A percentile compares a stretch with the other conserved stretches of the same genome.
phyloP scores from a whole-genome alignment of 2,329 filamentous ascomycete genomes.

The Aspergillus cejpii region DNA sequence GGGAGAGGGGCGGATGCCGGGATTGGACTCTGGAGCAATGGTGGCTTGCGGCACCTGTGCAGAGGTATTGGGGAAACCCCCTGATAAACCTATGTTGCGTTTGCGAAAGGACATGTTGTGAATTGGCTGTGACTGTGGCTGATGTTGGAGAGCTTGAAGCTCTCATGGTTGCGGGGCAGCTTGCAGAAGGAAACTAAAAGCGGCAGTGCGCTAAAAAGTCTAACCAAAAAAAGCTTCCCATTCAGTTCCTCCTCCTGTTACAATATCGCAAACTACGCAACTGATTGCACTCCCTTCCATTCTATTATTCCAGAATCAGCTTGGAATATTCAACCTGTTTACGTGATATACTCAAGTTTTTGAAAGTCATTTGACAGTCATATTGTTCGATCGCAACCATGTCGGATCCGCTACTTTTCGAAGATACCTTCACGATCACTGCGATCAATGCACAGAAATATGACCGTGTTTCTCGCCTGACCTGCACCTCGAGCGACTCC shows the following conservation, averaged over 20 bases:
- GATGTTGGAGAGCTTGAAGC: conserved; percentile 4
- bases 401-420: conserved; percentile 86
- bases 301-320: neutral
- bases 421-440: conserved; percentile 82
- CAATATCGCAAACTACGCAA: neutral
- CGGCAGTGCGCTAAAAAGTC: conserved; percentile 22
- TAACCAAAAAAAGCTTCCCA: conserved; percentile 20
- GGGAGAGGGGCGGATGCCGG: conserved; percentile 72
- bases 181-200: conserved; percentile 17
- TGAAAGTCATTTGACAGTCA: conserved; percentile 1
- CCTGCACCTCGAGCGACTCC: conserved; percentile 66
- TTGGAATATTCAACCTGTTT: neutral
- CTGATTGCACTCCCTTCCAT: neutral
- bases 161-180: conserved; percentile 21
- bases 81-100: conserved; percentile 54
- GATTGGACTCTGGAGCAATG: conserved; percentile 29
- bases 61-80: conserved; percentile 27
- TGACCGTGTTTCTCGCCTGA: conserved; percentile 85
- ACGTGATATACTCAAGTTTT: neutral
- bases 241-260: conserved; percentile 1
- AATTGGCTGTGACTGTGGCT: conserved; percentile 4
- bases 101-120: conserved; percentile 60
- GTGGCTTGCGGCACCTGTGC: conserved; percentile 21
- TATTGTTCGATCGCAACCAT: conserved; percentile 45
- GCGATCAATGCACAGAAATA: conserved; percentile 79